A percentile compares a stretch with the other conserved stretches of the same genome.
Conservation (phyloP, 331 rosid species). For the Malus hybrid region DNA sequence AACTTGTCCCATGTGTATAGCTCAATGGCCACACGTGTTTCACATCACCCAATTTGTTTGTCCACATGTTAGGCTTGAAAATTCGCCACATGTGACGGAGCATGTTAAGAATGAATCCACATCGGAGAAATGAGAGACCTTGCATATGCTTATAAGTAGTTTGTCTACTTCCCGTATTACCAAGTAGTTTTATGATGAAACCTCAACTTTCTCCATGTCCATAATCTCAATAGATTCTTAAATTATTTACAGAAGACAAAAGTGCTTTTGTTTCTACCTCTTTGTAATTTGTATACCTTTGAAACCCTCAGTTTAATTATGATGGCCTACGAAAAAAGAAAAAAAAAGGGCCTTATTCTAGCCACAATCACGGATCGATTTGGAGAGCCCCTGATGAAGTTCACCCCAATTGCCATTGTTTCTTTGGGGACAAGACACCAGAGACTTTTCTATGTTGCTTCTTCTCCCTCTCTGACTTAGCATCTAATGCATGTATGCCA, state of each 20-base stretch:
- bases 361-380: slow-evolving; percentile 53
- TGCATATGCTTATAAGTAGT: no score
- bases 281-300: slow-evolving; percentile 11
- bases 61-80: no score
- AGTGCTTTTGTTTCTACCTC: slow-evolving; percentile 16
- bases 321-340: slow-evolving; percentile 13
- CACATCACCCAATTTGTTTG: no score
- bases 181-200: no score
- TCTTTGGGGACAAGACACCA: slow-evolving; percentile 6
- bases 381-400: slow-evolving; percentile 17
- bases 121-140: no score
- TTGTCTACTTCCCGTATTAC: no score
- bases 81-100: no score
- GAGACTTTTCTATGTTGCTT: slow-evolving; percentile 12
- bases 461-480: background rate
- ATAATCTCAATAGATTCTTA: background rate
- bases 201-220: background rate
- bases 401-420: slow-evolving; percentile 12
- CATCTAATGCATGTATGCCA: background rate
- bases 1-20: no score
- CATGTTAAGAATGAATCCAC: no score
- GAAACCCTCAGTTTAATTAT: background rate
- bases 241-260: slow-evolving; percentile 11
- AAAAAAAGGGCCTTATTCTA: background rate
- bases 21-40: no score